Base-by-base conservation (phyloP, 164 flowering plant species). In the Nymphaea colorata region DNA sequence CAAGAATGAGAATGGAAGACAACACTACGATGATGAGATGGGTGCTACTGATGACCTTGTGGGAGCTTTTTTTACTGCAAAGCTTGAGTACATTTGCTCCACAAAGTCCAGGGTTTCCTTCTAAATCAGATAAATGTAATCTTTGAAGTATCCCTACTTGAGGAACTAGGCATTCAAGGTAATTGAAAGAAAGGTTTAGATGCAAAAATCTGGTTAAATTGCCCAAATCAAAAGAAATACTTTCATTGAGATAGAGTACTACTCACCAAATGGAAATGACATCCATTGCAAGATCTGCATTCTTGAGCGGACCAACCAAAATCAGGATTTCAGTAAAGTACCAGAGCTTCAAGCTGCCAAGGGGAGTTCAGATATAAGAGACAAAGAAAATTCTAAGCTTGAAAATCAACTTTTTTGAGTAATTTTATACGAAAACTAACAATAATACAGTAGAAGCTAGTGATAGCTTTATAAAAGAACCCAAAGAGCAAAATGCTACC, bases 361-460 rank as follows among this genome's bases (percentile, higher is more conserved):
- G n/a, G n/a, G n/a, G n/a, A n/a, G n/a, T n/a, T n/a, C n/a, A n/a
- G n/a, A n/a, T n/a, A n/a, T n/a, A n/a, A n/a, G n/a, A n/a, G n/a
- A n/a, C n/a, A n/a, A n/a, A n/a, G n/a, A n/a, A n/a, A n/a, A n/a
- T n/a, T n/a, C n/a, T n/a, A n/a, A n/a, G n/a, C n/a, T n/a, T n/a
- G n/a, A n/a, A n/a, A n/a, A n/a, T n/a, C n/a, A n/a, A n/a, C n/a
- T n/a, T n/a, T 51, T 51, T 51, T 51, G 55, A 51, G 6, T 51
- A 51, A 51, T 51, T 51, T 14, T 7, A 14, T 51, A 14, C 7
- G 44, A 18, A 15, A 7, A 36, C 87, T 96, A 91, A 89, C 44
- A 89, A 80, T 94, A 91, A 89, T 5, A 91, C 76, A 0, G 96
- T 94, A 0, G 94, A 91, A 0, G 96, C 96, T 0, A 91, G 72